phyloP scores from a whole-genome alignment of 805 yeast species.

The Lipomyces chichibuensis region DNA sequence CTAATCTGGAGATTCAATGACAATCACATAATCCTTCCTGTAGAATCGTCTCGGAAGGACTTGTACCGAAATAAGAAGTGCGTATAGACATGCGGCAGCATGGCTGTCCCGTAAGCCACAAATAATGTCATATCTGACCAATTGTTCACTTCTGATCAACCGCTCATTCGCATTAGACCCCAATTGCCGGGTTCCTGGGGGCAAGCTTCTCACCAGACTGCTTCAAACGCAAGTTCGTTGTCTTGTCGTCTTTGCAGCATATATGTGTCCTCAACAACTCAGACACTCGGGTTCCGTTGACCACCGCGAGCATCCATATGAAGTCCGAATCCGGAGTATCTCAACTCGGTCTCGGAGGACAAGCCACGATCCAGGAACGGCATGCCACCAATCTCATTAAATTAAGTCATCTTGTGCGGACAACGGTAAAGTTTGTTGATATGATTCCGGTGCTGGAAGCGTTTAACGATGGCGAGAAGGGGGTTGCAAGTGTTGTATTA shows the following conservation, averaged over 20 bases:
- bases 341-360: background rate
- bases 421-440: background rate
- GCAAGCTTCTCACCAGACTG: background rate
- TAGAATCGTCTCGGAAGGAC: too few species aligned
- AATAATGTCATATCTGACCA: too few species aligned
- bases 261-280: background rate
- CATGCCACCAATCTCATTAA: background rate
- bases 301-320: too few species aligned
- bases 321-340: background rate
- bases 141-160: too few species aligned
- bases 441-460: background rate
- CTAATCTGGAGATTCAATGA: too few species aligned
- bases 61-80: too few species aligned
- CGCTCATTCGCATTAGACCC: background rate
- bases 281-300: background rate
- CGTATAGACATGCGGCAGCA: too few species aligned
- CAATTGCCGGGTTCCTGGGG: background rate
- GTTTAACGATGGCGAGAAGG: background rate
- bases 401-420: background rate
- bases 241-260: background rate
- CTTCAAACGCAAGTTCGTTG: background rate
- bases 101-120: too few species aligned
- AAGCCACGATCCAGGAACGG: background rate
- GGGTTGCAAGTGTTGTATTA: background rate
- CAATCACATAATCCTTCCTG: too few species aligned